Evolutionary conservation across 805 yeast genomes (phyloP).

Genomic region (Candida nitratophila): DNA sequence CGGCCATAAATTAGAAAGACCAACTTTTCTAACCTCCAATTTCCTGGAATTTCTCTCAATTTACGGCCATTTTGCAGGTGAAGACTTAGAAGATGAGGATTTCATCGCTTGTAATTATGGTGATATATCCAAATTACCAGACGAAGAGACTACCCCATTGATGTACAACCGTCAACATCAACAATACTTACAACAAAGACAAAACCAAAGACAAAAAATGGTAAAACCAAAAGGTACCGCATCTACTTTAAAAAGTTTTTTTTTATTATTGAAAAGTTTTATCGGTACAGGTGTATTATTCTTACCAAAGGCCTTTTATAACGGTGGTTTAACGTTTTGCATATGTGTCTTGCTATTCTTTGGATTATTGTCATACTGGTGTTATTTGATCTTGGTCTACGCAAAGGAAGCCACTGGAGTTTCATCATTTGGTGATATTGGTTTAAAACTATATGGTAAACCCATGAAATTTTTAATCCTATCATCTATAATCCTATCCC

Average conservation of each 20-base stretch:
- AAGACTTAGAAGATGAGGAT: slow-evolving; percentile 66
- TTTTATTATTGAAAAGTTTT: slow-evolving; percentile 64
- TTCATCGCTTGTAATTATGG: slow-evolving; percentile 43
- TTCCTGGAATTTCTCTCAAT: slow-evolving; percentile 71
- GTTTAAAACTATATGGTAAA: slow-evolving; percentile 52
- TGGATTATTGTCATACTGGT: slow-evolving; percentile 71
- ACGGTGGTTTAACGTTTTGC: slow-evolving; percentile 67
- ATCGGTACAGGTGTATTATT: slow-evolving; percentile 74
- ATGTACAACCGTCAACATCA: slow-evolving; percentile 6
- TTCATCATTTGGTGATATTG: slow-evolving; percentile 76
- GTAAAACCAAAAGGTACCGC: slow-evolving; percentile 50
- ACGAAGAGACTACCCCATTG: slow-evolving; percentile 30
- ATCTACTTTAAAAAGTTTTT: slow-evolving; percentile 64
- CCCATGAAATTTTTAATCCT: slow-evolving; percentile 61
- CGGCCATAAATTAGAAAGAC: slow-evolving; percentile 25
- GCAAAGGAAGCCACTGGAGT: slow-evolving; percentile 56
- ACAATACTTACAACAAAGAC: slow-evolving; percentile 7
- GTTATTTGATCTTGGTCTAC: slow-evolving; percentile 58
- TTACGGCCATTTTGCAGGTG: slow-evolving; percentile 87
- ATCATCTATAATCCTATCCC: slow-evolving; percentile 59
- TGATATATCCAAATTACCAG: slow-evolving; percentile 16
- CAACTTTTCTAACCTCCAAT: slow-evolving; percentile 56
- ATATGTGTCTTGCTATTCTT: slow-evolving; percentile 44
- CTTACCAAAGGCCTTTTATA: slow-evolving; percentile 60
- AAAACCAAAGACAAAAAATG: slow-evolving; percentile 10